Percentiles rank a stretch among this genome's conserved stretches.
These are phyloP conservation scores for Purpureocillium takamizusanense DNA, from an alignment of 2,329 filamentous ascomycete genomes.

Conservation along the genomic window DNA sequence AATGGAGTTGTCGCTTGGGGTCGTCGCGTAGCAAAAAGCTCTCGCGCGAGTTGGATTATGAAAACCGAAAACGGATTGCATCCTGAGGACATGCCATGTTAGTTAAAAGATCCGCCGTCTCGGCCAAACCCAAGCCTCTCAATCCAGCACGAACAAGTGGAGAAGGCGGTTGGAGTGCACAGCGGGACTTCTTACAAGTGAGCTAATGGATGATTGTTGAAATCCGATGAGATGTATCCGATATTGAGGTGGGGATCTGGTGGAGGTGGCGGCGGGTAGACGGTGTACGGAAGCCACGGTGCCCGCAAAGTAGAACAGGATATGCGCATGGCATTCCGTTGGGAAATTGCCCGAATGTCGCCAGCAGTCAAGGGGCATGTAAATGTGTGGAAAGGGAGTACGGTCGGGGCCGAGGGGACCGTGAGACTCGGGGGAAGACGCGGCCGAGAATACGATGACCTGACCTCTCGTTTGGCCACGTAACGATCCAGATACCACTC, in stretches of 20 bases:
- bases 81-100: constrained; percentile 34
- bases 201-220: constrained; percentile 95
- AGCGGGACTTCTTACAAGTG: constrained; percentile 52
- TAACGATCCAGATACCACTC: constrained; percentile 84
- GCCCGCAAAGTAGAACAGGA: constrained; percentile 81
- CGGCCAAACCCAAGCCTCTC: not conserved
- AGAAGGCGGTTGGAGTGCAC: too few relatives aligned
- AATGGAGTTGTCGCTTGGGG: constrained; percentile 76
- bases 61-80: constrained; percentile 97
- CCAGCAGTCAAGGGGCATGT: constrained; percentile 87
- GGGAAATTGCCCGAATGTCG: constrained; percentile 88
- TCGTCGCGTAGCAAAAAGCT: constrained; percentile 94
- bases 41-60: constrained; percentile 67
- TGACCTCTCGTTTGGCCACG: constrained; percentile 47
- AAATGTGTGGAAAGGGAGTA: constrained; percentile 95
- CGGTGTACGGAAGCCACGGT: constrained; percentile 72
- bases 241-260: constrained; percentile 79
- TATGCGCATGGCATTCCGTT: constrained; percentile 87
- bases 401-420: constrained; percentile 82
- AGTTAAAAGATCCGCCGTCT: too few relatives aligned
- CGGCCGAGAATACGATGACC: constrained; percentile 57
- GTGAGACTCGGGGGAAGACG: constrained; percentile 63
- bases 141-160: not conserved
- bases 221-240: constrained; percentile 95
- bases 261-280: constrained; percentile 78